Evolutionary conservation across 805 yeast genomes (phyloP), one percentile per base, ranked within the genome.

Genomic region (Candida saitoana): DNA sequence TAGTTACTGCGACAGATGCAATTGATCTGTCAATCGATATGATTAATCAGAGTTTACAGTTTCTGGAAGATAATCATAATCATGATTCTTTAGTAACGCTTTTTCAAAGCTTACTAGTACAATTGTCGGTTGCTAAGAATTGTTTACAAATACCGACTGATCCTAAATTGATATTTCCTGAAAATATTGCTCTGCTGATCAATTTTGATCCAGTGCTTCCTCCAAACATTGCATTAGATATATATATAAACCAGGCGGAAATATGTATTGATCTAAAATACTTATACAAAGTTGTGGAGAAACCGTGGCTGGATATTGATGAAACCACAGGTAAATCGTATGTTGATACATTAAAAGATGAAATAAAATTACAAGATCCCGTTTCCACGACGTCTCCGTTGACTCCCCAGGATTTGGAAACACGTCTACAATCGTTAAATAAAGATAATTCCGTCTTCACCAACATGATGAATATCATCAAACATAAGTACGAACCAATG

Each of bases 271-370:
- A 83, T 41, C 60, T 82, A 43, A 76, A 78, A 52, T 71, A 73
- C 39, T 54, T 83, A 29, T 65, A 62, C 25, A 60, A 60, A 17
- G 71, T 83, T 6, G 69, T 69, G 0, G 79, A 74, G 45, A 67
- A 65, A 43, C 90, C 90, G 1, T 84, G 90, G 90, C 63, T 74
- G 45, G 62, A 69, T 3, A 70, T 81, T 4, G 74, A 79, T 43
- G 61, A 63, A 5, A 47, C 47, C 3, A 40, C 52, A 2, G 79
- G 79, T 0, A 65, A 67, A 39, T 77, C 86, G 3, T 73, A 78
- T 52, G 74, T 79, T 3, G 91, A 84, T 57, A 63, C 62, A 19
- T 63, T 84, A 19, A 63, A 82, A 38, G 79, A 77, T 29, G 73
- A 75, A 41, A 69, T 84, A 55, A 77, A 75, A 37, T 44, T 57